A percentile compares a stretch with the other conserved stretches of the same genome.
Conservation (phyloP, 164 flowering plant genomes). For the Buxus sempervirens region DNA sequence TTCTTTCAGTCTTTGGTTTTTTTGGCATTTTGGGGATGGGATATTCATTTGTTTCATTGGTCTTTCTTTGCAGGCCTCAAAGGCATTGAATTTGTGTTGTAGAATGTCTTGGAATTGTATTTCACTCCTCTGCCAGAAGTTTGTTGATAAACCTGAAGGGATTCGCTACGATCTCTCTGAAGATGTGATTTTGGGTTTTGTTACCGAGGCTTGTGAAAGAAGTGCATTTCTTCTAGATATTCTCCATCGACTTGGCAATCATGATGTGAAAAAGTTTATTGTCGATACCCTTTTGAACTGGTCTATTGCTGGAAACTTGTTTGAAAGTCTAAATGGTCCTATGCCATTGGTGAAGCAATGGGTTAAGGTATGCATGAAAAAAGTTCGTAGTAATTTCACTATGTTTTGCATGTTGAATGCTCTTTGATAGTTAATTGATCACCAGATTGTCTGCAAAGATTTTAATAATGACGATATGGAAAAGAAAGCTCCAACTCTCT, state of each 20-base stretch:
- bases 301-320: conserved; percentile 44
- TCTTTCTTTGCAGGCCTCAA: conserved; percentile 54
- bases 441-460: conserved; percentile 53
- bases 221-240: conserved; percentile 58
- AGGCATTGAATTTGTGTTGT: conserved; percentile 51
- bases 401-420: conserved; percentile 7
- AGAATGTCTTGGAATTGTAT: conserved; percentile 68
- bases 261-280: conserved; percentile 29
- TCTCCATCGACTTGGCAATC: conserved; percentile 47
- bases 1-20: no score
- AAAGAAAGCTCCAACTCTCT: conserved; percentile 32
- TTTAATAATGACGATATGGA: conserved; percentile 24
- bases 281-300: conserved; percentile 49
- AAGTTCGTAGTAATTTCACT: background rate
- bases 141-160: conserved; percentile 27
- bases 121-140: conserved; percentile 39
- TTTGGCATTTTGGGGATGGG: background rate
- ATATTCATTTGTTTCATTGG: background rate
- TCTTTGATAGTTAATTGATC: conserved; percentile 18
- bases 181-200: conserved; percentile 39
- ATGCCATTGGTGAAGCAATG: conserved; percentile 61
- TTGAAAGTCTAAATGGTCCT: conserved; percentile 48
- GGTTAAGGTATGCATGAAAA: conserved; percentile 79
- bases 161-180: conserved; percentile 36
- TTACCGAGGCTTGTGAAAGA: conserved; percentile 52